These are phyloP conservation scores for Phaffomyces thermotolerans DNA, from an alignment of 805 yeast genomes.

Conservation along the genomic window DNA sequence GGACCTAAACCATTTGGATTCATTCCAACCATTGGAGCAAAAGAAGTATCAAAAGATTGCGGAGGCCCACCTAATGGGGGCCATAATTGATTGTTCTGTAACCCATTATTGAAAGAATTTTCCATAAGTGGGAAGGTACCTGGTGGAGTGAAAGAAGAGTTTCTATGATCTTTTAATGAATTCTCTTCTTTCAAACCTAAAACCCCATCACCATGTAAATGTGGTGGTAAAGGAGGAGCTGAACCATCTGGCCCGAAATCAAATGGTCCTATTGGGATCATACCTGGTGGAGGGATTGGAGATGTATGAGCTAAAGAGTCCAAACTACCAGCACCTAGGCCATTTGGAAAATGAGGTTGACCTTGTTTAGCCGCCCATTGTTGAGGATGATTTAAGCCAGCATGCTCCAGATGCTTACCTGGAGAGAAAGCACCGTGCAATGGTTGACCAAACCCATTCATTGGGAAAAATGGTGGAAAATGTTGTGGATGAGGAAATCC, in stretches of 20 bases:
- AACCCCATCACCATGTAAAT: slow-evolving; percentile 9
- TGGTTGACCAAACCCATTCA: slow-evolving; percentile 24
- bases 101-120: slow-evolving; percentile 5
- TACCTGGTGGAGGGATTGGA: slow-evolving; percentile 21
- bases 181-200: slow-evolving; percentile 13
- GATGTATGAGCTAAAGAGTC: slow-evolving; percentile 17
- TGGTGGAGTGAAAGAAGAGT: slow-evolving; percentile 8
- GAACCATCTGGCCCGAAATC: slow-evolving; percentile 22
- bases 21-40: slow-evolving; percentile 6
- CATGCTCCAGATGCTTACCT: slow-evolving; percentile 10
- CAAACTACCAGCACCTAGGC: slow-evolving; percentile 8
- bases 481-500: slow-evolving; percentile 16
- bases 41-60: slow-evolving; percentile 12
- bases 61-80: slow-evolving; percentile 18
- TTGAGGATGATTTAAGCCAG: slow-evolving; percentile 4
- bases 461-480: slow-evolving; percentile 22
- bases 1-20: slow-evolving; percentile 9
- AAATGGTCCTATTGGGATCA: slow-evolving; percentile 21
- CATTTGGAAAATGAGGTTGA: slow-evolving; percentile 13
- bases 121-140: slow-evolving; percentile 3
- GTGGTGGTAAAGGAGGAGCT: slow-evolving; percentile 13
- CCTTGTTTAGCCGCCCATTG: slow-evolving; percentile 22
- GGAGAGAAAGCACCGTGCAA: slow-evolving; percentile 16
- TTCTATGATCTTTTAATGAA: slow-evolving; percentile 5
- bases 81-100: slow-evolving; percentile 20